Conservation (phyloP, 106 monocot species). For the Dendrobium huoshanense region DNA sequence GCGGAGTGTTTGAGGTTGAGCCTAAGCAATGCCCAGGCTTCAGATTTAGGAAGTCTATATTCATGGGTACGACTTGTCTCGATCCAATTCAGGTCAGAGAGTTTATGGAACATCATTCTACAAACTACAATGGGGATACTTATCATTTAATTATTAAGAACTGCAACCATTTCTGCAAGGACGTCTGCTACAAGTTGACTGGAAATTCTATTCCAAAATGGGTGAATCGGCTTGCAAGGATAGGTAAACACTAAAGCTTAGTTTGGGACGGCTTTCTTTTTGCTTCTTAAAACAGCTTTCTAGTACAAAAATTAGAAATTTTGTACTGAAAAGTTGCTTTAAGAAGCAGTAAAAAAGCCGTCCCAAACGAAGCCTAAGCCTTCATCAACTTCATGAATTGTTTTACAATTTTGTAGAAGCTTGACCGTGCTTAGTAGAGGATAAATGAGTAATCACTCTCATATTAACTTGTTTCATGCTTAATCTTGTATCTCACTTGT, state of each 20-base stretch:
- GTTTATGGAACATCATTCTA: slow-evolving; percentile 80
- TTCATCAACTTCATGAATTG: slow-evolving; percentile 7
- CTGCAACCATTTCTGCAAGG: slow-evolving; percentile 90
- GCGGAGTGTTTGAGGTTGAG: slow-evolving; percentile 88
- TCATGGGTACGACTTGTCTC: slow-evolving; percentile 74
- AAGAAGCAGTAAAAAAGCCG: too few relatives aligned
- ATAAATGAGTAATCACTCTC: background rate
- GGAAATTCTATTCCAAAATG: slow-evolving; percentile 81
- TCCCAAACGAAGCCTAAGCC: background rate
- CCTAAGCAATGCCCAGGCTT: slow-evolving; percentile 87
- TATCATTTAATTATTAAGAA: slow-evolving; percentile 87
- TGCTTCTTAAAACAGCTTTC: too few relatives aligned
- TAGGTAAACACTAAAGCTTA: slow-evolving; percentile 30
- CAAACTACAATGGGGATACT: slow-evolving; percentile 66
- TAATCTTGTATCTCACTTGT: background rate
- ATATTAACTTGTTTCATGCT: background rate
- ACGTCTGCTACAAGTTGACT: slow-evolving; percentile 77
- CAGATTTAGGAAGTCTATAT: slow-evolving; percentile 78
- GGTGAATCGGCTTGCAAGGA: slow-evolving; percentile 86
- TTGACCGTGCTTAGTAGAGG: background rate
- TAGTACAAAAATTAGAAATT: too few relatives aligned
- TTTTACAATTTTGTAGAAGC: background rate
- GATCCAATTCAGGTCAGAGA: slow-evolving; percentile 77
- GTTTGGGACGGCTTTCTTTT: too few relatives aligned
- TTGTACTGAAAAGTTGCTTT: too few relatives aligned